Base-by-base conservation (phyloP, 257 asterid genomes). In the Vinca minor region DNA sequence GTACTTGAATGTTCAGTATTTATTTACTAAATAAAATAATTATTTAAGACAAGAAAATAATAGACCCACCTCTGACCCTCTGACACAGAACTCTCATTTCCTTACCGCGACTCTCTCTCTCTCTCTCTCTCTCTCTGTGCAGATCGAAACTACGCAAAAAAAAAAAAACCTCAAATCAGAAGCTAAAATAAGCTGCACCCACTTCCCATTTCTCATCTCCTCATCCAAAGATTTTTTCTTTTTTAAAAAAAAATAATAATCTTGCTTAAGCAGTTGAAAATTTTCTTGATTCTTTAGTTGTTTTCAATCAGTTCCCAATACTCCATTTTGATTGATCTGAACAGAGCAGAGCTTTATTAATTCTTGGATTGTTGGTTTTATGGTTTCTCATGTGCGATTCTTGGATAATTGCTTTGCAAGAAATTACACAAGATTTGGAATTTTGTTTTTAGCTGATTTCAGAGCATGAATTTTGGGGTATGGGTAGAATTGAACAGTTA, bases 41-140 rank as follows among this genome's bases (percentile, higher is more conserved):
- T n/a, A n/a, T n/a, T n/a, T n/a, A n/a, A n/a, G n/a, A n/a, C n/a
- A n/a, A n/a, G n/a, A n/a, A n/a, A n/a, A n/a, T n/a, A n/a, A n/a
- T n/a, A n/a, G n/a, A n/a, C n/a, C n/a, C n/a, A n/a, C n/a, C n/a
- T n/a, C n/a, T n/a, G n/a, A n/a, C 74, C 71, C 62, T 79, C 91
- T 70, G 87, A 82, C 84, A 74, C 69, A 65, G 83, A 67, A n/a
- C n/a, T n/a, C 84, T 67, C 78, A 76, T 42, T 74, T 81, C 85
- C 79, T 66, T 74, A n/a, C 85, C 74, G 75, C 77, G 77, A 80
- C 82, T 80, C 73, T 82, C 74, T 80, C 91, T 69, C 32, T 48
- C 52, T 57, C 21, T 3, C n/a, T n/a, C n/a, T n/a, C n/a, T n/a
- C n/a, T n/a, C n/a, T n/a, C n/a, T n/a, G n/a, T n/a, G n/a, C n/a